A percentile compares a stretch with the other conserved stretches of the same genome.
Conservation (phyloP, 306 rosid genomes). For the Fagus sylvatica region DNA sequence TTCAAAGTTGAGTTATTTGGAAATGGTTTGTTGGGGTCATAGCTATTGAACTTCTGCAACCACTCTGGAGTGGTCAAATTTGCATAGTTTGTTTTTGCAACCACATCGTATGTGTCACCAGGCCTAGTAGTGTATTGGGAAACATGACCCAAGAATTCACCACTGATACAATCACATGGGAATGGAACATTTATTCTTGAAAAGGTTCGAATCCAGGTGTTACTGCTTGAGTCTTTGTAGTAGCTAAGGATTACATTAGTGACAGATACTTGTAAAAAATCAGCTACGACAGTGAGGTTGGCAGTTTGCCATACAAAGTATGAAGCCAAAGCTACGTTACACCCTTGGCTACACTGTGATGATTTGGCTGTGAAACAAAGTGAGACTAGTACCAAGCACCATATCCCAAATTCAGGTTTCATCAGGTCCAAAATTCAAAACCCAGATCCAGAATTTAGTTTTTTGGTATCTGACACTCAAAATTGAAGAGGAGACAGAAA, state of each 20-base stretch:
- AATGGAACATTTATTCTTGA: no score
- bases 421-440: constrained; percentile 1
- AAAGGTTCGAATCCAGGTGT: no score
- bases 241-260: constrained; percentile 30
- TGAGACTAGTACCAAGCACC: constrained; percentile 10
- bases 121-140: constrained; percentile 29
- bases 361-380: constrained; percentile 48
- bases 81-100: constrained; percentile 41
- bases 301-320: constrained; percentile 26
- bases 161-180: constrained; percentile 54
- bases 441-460: neutral
- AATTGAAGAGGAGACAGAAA: no score
- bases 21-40: constrained; percentile 16
- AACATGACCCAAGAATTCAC: constrained; percentile 43
- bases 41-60: constrained; percentile 42
- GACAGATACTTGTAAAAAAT: constrained; percentile 22
- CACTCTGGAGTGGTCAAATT: constrained; percentile 45
- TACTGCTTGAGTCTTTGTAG: no score
- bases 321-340: constrained; percentile 66
- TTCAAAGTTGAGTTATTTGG: constrained; percentile 28
- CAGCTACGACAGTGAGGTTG: constrained; percentile 26
- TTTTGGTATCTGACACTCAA: no score
- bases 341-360: constrained; percentile 34
- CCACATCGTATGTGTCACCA: constrained; percentile 32
- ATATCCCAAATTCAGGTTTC: no score